Base-by-base conservation (phyloP, 1,284 basidiomycete species). In the Ceratobasidium sp. region DNA sequence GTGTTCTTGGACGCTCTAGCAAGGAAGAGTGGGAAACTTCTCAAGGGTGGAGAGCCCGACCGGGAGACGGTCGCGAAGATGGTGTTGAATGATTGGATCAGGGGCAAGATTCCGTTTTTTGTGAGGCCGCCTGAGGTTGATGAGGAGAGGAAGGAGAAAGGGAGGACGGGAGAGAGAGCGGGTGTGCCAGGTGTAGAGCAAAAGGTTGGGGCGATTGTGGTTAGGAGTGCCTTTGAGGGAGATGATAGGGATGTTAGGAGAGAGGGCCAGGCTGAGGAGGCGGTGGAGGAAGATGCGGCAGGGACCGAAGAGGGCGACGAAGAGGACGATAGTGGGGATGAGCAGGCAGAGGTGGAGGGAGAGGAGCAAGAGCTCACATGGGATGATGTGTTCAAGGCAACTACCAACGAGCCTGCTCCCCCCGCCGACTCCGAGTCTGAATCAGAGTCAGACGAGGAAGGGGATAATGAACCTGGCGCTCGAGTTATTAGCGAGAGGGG, bases 31-130 rank as follows among this genome's bases (percentile, higher is more conserved):
- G 96, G 97, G 18, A 91, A 96, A 75, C 83, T 99, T 75, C 84
- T 97, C 74, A 95, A 95, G 79, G 94, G 95, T 64, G 96, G 97
- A 75, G 96, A 98, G 81, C 94, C 96, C 0, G 96, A 98, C 81
- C 80, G 91, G 62, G 93, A 98, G 79, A 88, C 92, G 3, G 93
- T 96, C 16, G 93, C 96, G 40, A 98, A 96, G 84, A 96, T 98
- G 81, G 84, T 99, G 58, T 83, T 99, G 77, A 95, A 92, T 80
- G 97, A 99, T 81, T 99, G 97, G 97, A 95, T 98, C 73, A 86
- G 97, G 70, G 97, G 97, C 28, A 92, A 95, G 77, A 94, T 96
- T 77, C 94, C 93, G 38, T 95, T 88, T 83, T 95, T 94, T 77
- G 92, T 93, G 25, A 79, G 90, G 11, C 93, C 59, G 53, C 66